These are phyloP conservation scores for Sclerotinia nivalis DNA, from an alignment of 2,329 filamentous ascomycete genomes.

Conservation along the genomic window DNA sequence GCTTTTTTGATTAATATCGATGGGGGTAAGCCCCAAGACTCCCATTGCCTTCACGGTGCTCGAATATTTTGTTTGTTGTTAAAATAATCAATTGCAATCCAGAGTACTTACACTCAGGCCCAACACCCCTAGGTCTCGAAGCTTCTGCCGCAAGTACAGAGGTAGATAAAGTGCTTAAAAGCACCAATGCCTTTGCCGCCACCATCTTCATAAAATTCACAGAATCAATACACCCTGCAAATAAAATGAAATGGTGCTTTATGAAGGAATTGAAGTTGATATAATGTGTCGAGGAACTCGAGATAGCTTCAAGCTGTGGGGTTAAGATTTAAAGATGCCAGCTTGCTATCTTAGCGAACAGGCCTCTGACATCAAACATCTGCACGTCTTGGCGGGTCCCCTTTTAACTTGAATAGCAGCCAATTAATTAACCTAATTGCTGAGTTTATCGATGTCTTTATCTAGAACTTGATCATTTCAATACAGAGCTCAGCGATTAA, in stretches of 20 bases:
- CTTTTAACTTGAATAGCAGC: background rate
- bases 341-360: slow-evolving; percentile 29
- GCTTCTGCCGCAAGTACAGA: slow-evolving; percentile 58
- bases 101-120: slow-evolving; percentile 77
- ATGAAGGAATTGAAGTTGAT: background rate
- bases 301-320: slow-evolving; percentile 22
- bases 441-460: background rate
- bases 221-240: background rate
- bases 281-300: background rate
- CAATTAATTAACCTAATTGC: background rate
- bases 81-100: slow-evolving; percentile 6
- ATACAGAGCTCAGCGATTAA: background rate
- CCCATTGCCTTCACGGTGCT: background rate
- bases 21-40: background rate
- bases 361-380: slow-evolving; percentile 10
- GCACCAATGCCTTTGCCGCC: slow-evolving; percentile 38
- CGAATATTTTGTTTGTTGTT: slow-evolving; percentile 9
- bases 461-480: too few relatives aligned
- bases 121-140: slow-evolving; percentile 77
- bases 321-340: slow-evolving; percentile 32
- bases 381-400: slow-evolving; percentile 5
- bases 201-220: slow-evolving; percentile 31
- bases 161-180: slow-evolving; percentile 38
- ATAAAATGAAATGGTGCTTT: background rate
- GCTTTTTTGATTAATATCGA: background rate